Conservation (phyloP, 306 rosid species). For the Inga leiocalycina region DNA sequence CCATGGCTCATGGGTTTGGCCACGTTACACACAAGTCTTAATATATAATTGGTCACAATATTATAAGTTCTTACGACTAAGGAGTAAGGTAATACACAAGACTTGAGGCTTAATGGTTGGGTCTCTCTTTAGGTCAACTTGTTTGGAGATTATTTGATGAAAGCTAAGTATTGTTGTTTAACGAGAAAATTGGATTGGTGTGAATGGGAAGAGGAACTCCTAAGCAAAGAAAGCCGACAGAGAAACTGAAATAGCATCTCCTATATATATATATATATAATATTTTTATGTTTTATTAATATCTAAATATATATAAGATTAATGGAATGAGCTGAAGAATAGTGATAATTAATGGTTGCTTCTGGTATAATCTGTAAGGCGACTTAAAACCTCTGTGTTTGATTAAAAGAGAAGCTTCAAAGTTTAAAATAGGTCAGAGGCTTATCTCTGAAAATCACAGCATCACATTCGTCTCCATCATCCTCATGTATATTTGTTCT, state of each 20-base stretch:
- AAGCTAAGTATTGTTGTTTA: background rate
- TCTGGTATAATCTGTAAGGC: background rate
- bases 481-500: background rate
- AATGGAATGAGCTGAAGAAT: background rate
- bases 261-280: background rate
- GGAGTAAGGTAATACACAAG: too few relatives aligned
- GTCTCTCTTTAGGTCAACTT: too few relatives aligned
- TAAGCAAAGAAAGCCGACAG: background rate
- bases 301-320: too few relatives aligned
- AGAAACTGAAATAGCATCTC: background rate
- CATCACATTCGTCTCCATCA: background rate
- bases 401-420: background rate
- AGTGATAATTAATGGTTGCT: background rate
- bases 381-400: background rate
- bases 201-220: background rate
- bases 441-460: background rate
- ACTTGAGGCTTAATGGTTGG: too few relatives aligned
- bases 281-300: too few relatives aligned
- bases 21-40: background rate
- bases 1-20: background rate
- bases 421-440: background rate
- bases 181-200: background rate
- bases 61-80: too few relatives aligned
- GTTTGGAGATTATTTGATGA: background rate
- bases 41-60: background rate